Evolutionary conservation across 2,329 filamentous ascomycete species (phyloP).

Genomic region (Sordariomycetes sp.): DNA sequence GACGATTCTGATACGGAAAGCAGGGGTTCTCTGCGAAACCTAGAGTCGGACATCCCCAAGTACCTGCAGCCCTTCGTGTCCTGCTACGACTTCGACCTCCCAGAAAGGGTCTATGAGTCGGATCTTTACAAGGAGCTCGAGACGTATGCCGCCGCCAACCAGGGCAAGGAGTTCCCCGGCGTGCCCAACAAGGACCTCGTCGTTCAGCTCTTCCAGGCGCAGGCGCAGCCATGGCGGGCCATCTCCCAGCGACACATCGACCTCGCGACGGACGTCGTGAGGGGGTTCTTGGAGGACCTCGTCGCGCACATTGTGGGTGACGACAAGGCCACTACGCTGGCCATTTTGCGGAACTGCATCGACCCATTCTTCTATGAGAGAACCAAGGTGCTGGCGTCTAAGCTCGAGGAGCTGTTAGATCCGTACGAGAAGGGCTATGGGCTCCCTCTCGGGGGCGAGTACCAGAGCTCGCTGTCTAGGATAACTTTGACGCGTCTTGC

Average conservation of each 20-base stretch:
- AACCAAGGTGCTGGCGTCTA: constrained; percentile 13
- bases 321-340: constrained; percentile 8
- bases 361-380: constrained; percentile 20
- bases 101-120: constrained; percentile 8
- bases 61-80: constrained; percentile 16
- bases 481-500: constrained; percentile 7
- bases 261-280: constrained; percentile 13
- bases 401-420: constrained; percentile 23
- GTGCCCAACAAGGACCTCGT: constrained; percentile 20
- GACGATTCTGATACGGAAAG: neutral
- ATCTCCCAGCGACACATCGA: constrained; percentile 22
- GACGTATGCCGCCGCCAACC: constrained; percentile 18
- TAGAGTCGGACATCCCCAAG: constrained; percentile 6
- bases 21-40: neutral
- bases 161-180: constrained; percentile 25
- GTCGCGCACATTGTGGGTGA: constrained; percentile 17
- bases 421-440: constrained; percentile 20
- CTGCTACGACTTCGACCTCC: constrained; percentile 16
- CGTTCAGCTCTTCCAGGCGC: constrained; percentile 23
- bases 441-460: constrained; percentile 18
- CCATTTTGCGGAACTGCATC: constrained; percentile 12
- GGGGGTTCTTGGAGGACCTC: constrained; percentile 21
- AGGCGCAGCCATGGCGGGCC: constrained; percentile 21
- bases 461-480: constrained; percentile 9
- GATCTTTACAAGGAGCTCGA: constrained; percentile 8